phyloP scores from a whole-genome alignment of 768 basidiomycete species.

The Mycena filopes region DNA sequence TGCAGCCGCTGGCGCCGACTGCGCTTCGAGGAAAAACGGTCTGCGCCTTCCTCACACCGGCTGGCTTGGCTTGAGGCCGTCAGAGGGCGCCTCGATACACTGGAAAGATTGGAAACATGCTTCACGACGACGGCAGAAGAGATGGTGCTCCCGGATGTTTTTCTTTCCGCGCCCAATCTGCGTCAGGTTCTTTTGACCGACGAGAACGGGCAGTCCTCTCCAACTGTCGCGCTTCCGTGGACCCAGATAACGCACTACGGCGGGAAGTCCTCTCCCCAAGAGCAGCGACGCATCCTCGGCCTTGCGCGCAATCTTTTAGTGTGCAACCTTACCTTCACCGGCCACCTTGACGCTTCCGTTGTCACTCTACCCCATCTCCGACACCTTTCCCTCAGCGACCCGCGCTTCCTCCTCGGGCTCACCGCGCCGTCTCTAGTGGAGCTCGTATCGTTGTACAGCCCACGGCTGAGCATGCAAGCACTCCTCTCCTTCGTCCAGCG shows the following conservation, averaged over 20 bases:
- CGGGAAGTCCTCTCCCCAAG: background rate
- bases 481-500: background rate
- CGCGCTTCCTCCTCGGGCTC: too few species aligned
- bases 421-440: too few species aligned
- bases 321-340: background rate
- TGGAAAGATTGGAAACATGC: background rate
- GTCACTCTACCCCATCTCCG: too few species aligned
- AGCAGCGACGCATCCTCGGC: background rate
- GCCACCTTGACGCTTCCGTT: too few species aligned
- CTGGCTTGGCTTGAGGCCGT: background rate
- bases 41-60: too few species aligned
- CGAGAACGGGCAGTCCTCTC: background rate
- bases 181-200: background rate
- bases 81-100: background rate
- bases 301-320: background rate
- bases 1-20: background rate
- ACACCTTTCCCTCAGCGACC: too few species aligned
- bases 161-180: background rate
- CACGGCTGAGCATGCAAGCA: background rate
- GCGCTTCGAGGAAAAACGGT: too few species aligned
- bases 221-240: background rate
- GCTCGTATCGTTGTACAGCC: background rate
- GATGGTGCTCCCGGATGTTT: background rate
- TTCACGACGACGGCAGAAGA: too few species aligned
- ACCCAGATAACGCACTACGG: background rate